Evolutionary conservation across 192 early-diverging fungal species (phyloP).

Genomic region (Coemansia umbellata): DNA sequence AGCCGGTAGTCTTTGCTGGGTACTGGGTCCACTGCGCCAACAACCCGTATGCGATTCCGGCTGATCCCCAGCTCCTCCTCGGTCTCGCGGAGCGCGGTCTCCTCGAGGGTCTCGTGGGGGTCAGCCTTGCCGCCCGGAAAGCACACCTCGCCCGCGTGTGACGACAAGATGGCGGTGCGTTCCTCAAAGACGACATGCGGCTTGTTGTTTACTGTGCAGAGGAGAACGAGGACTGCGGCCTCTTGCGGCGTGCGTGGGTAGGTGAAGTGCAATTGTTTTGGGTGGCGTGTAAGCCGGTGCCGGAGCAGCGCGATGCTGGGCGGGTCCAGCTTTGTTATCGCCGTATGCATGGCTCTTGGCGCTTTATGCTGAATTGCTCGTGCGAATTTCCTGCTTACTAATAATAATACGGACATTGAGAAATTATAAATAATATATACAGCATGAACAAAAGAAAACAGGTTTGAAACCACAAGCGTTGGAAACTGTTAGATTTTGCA

Average conservation of each 20-base stretch:
- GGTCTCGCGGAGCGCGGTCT: slow-evolving; percentile 77
- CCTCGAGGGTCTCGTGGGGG: slow-evolving; percentile 53
- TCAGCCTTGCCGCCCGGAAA: slow-evolving; percentile 78
- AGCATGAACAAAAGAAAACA: too few relatives aligned
- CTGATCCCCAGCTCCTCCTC: slow-evolving; percentile 69
- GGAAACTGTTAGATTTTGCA: too few relatives aligned
- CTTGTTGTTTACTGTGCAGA: slow-evolving; percentile 59
- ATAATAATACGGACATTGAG: too few relatives aligned
- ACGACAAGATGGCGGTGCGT: slow-evolving; percentile 58
- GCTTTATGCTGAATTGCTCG: too few relatives aligned
- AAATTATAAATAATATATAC: too few relatives aligned
- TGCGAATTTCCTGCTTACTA: too few relatives aligned
- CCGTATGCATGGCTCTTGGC: not conserved
- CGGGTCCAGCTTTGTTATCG: slow-evolving; percentile 17
- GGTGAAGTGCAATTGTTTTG: slow-evolving; percentile 18
- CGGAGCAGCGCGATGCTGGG: slow-evolving; percentile 4
- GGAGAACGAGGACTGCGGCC: slow-evolving; percentile 52
- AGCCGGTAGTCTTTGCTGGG: slow-evolving; percentile 59
- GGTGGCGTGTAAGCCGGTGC: slow-evolving; percentile 14
- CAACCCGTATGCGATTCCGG: slow-evolving; percentile 45
- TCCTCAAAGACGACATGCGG: slow-evolving; percentile 78
- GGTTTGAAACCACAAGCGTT: too few relatives aligned
- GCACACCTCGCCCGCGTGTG: slow-evolving; percentile 77
- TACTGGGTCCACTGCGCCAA: slow-evolving; percentile 59
- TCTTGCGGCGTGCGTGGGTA: not conserved